Conservation (phyloP, 1,139 yeast species). For the Yamadazyma dushanensis region DNA sequence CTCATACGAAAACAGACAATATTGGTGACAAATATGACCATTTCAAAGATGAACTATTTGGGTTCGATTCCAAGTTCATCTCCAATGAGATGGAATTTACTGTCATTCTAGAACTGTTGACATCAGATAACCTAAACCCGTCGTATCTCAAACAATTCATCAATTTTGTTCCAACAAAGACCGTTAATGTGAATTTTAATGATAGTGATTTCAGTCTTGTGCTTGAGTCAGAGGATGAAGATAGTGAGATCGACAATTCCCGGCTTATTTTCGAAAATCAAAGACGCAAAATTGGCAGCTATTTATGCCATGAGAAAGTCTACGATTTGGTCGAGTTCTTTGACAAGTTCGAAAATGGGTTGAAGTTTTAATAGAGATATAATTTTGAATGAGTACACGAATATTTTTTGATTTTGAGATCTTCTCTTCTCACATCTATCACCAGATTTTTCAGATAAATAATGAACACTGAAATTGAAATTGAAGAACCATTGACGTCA, state of each 20-base stretch:
- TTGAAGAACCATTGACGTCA: conserved; percentile 65
- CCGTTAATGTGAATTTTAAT: conserved; percentile 13
- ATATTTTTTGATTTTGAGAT: not conserved
- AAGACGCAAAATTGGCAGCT: conserved; percentile 22
- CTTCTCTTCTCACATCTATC: conserved; percentile 2
- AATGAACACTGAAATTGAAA: conserved; percentile 11
- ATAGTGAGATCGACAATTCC: conserved; percentile 22
- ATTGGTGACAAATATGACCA: conserved; percentile 6
- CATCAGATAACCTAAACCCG: conserved; percentile 11
- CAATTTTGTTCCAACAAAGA: conserved; percentile 16
- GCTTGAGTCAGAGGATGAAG: conserved; percentile 17
- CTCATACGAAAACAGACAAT: not conserved
- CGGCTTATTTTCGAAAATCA: conserved; percentile 27
- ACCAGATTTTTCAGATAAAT: not conserved
- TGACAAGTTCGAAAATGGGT: conserved; percentile 25
- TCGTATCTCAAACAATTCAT: conserved; percentile 15
- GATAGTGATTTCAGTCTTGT: conserved; percentile 19
- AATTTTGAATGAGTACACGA: conserved; percentile 14
- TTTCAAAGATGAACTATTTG: conserved; percentile 13
- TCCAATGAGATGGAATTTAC: conserved; percentile 16
- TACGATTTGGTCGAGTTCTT: conserved; percentile 29
- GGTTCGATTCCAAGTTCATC: conserved; percentile 15
- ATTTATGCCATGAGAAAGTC: conserved; percentile 24
- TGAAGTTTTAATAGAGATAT: conserved; percentile 14
- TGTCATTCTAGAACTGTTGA: conserved; percentile 14